Evolutionary conservation across 2,329 filamentous ascomycete species (phyloP).

Genomic region (Fusarium succisae): DNA sequence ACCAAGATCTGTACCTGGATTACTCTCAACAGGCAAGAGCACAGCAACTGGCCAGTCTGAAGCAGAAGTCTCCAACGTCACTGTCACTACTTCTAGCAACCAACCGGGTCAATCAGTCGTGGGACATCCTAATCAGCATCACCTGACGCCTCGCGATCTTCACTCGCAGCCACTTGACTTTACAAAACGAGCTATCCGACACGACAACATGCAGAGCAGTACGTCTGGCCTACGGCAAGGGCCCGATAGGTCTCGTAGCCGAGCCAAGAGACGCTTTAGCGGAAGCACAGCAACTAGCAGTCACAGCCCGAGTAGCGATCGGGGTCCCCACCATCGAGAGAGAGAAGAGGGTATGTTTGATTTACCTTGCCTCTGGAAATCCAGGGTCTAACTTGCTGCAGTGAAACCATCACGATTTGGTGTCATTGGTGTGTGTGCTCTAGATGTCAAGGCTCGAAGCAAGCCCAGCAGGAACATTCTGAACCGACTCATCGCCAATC

Average conservation of each 20-base stretch:
- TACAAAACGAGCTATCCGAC: slow-evolving; percentile 55
- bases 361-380: neutral
- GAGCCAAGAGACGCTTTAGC: slow-evolving; percentile 79
- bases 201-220: slow-evolving; percentile 47
- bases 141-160: slow-evolving; percentile 57
- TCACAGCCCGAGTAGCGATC: slow-evolving; percentile 80
- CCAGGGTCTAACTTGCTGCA: slow-evolving; percentile 45
- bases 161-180: slow-evolving; percentile 55
- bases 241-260: slow-evolving; percentile 70
- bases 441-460: slow-evolving; percentile 95
- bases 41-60: slow-evolving; percentile 58
- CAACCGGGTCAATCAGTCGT: slow-evolving; percentile 53
- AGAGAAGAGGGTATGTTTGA: slow-evolving; percentile 62
- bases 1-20: slow-evolving; percentile 55
- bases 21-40: slow-evolving; percentile 58
- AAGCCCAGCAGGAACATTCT: slow-evolving; percentile 97
- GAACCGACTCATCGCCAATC: slow-evolving; percentile 87
- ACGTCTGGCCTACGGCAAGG: slow-evolving; percentile 52
- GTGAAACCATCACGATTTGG: slow-evolving; percentile 68
- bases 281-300: slow-evolving; percentile 84
- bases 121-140: slow-evolving; percentile 50
- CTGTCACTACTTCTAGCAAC: slow-evolving; percentile 61
- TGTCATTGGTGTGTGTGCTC: slow-evolving; percentile 90
- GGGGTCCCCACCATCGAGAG: slow-evolving; percentile 63
- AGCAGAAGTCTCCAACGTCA: slow-evolving; percentile 60